Evolutionary conservation across 148 eudicot genomes (phyloP).

Genomic region (Pharnaceum exiguum): DNA sequence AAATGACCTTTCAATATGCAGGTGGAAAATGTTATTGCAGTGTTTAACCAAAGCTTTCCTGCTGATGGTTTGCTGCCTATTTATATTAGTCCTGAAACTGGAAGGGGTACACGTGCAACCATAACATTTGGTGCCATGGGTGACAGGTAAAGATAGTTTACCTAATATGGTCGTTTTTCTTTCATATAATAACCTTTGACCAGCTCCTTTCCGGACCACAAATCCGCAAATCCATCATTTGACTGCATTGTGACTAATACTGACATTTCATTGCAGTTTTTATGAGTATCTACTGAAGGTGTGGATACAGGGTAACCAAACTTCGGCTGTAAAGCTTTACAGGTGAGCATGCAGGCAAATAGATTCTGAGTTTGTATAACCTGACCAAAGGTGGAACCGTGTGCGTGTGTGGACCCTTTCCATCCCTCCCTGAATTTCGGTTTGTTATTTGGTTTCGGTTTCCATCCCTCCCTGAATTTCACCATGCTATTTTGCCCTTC

Average conservation of each 20-base stretch:
- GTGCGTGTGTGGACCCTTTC: not conserved
- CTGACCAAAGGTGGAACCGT: not conserved
- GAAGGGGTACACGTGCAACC: constrained; percentile 58
- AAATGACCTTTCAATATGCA: constrained; percentile 19
- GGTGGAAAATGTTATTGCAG: constrained; percentile 83
- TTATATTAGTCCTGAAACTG: constrained; percentile 72
- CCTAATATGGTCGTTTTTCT: not conserved
- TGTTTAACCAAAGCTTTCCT: constrained; percentile 84
- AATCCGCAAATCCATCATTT: too few relatives aligned
- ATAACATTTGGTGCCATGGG: constrained; percentile 99
- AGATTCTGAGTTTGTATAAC: not conserved
- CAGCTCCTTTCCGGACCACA: too few relatives aligned
- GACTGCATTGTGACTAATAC: constrained; percentile 15
- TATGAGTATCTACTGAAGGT: constrained; percentile 96
- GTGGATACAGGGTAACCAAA: constrained; percentile 98
- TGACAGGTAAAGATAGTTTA: constrained; percentile 57
- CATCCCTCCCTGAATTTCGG: too few relatives aligned
- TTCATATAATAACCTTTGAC: not conserved
- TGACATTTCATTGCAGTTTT: constrained; percentile 56
- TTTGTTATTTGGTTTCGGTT: too few relatives aligned
- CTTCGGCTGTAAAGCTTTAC: constrained; percentile 76
- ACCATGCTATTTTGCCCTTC: too few relatives aligned
- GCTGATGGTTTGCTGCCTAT: constrained; percentile 89
- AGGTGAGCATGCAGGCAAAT: constrained; percentile 44
- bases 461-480: too few relatives aligned